Base-by-base conservation (phyloP, 257 asterid species). In the Dorcoceras hygrometricum region DNA sequence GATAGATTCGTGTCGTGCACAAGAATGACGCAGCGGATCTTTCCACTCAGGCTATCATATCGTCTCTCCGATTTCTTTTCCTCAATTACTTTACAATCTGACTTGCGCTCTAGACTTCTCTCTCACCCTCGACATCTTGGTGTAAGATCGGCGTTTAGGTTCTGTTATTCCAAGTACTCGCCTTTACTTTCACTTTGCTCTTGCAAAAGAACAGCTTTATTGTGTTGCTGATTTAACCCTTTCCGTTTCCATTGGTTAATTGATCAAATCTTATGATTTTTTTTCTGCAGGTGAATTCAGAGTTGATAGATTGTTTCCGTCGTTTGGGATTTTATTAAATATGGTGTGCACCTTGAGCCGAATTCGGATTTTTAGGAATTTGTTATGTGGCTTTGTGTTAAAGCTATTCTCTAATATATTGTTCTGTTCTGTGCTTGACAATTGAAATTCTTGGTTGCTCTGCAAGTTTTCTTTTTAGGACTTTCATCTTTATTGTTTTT, bases 1-100 rank as follows among this genome's bases (percentile, higher is more conserved):
- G 6, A 39, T 39, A 11, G 6, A 3, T 34, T 34, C 9, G 51
- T 11, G 16, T 46, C 89, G 75, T 81, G 85, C 71, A 59, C 69
- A 77, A 53, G 57, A 78, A 74, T 82, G 81, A n/a, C 67, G 36
- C 50, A 57, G 58, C 74, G 81, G 81, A 84, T 75, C 76, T 62
- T 71, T 51, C 29, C 23, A 61, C 68, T 8, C 75, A n/a, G n/a
- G n/a, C 62, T 29, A 67, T 71, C 67, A 73, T 63, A 58, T 54
- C 63, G n/a, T 9, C 64, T 73, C 75, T 74, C 65, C 71, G 1
- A 55, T 64, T 71, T 22, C 43, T 23, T 70, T 22, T 22, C 67
- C 31, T 56, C 73, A 20, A 11, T 55, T 53, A 24, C 57, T 68
- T 63, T n/a, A 53, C 73, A 23, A 27, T 72, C 54, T 78, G 63